Evolutionary conservation across 75 land plant species (phyloP), one percentile per base, ranked within the genome.

Genomic region (Pinus taeda): DNA sequence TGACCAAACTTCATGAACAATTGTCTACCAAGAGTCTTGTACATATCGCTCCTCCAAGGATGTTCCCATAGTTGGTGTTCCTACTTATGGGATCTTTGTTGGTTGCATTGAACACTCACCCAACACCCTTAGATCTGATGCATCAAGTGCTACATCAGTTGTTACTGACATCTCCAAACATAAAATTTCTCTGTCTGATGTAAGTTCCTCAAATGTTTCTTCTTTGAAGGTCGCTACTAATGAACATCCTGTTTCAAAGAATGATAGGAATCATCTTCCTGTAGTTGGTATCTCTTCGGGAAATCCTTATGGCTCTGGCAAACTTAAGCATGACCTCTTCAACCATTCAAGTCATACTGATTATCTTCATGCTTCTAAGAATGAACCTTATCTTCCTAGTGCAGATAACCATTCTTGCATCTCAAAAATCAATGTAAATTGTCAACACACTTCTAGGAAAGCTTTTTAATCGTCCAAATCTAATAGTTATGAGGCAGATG

Each of bases 231-330:
- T 13, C 17, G 17, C 59, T 56, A 14, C 58, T 24, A 73, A 29
- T 73, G 58, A 73, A 11, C 33, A 29, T 5, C 33, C 74, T 56
- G 29, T 24, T 55, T 73, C 22, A 12, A 29, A 55, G 33, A 24
- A 73, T 56, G 58, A 56, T 13, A 56, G 17, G 59, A 73, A 53
- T 73, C 53, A 73, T 4, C 20, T 56, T 4, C 33, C 53, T 39
- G 53, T 6, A 69, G 39, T 24, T 69, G 71, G 71, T 37, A 65
- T 63, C 30, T 29, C 66, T 26, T 63, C 29, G 53, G 55, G 37
- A 4, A 14, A 72, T 72, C 26, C 20, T 45, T 72, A 20, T 37
- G 57, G 74, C 29, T 72, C 74, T 73, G 24, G 33, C 58, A 73
- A 18, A 39, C 24, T 24, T 12, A 59, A 73, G 29, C 36, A 56